Evolutionary conservation across 1,284 basidiomycete genomes (phyloP).

Genomic region (Cutaneotrichosporon cutaneum): DNA sequence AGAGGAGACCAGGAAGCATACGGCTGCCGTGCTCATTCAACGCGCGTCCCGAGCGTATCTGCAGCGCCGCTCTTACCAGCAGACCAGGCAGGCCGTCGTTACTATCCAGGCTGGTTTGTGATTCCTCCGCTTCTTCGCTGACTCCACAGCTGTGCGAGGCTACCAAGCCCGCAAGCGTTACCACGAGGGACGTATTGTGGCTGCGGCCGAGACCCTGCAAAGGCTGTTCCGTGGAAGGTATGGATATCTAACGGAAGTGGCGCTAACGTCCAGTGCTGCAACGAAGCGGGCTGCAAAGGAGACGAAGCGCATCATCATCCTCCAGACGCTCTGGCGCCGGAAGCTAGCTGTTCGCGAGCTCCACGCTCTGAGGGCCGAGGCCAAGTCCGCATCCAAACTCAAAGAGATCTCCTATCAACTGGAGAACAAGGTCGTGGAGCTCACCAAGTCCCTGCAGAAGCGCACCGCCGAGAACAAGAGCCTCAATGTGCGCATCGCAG

Average conservation of each 20-base stretch:
- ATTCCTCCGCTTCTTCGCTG: neutral
- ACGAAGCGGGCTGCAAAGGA: constrained; percentile 67
- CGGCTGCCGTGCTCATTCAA: constrained; percentile 76
- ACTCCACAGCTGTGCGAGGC: constrained; percentile 69
- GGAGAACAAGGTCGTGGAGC: constrained; percentile 99
- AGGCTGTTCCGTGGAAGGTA: constrained; percentile 84
- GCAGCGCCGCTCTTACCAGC: constrained; percentile 69
- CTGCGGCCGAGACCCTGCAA: constrained; percentile 76
- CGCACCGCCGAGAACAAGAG: constrained; percentile 90
- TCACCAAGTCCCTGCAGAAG: constrained; percentile 92
- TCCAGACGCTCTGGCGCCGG: constrained; percentile 91
- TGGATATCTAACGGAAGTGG: constrained; percentile 45
- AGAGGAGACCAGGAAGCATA: constrained; percentile 68
- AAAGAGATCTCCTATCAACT: constrained; percentile 98
- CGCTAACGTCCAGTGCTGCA: constrained; percentile 58
- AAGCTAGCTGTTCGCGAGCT: constrained; percentile 84
- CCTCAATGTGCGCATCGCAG: constrained; percentile 68
- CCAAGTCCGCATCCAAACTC: constrained; percentile 95
- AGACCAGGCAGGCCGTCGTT: constrained; percentile 65
- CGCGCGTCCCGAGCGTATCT: constrained; percentile 68
- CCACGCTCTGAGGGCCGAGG: constrained; percentile 78
- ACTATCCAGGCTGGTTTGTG: constrained; percentile 81
- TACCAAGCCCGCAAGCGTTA: constrained; percentile 69
- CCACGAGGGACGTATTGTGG: constrained; percentile 61
- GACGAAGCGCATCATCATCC: constrained; percentile 71